Conservation (phyloP, 345 rosid species). For the Moricandia arvensis region DNA sequence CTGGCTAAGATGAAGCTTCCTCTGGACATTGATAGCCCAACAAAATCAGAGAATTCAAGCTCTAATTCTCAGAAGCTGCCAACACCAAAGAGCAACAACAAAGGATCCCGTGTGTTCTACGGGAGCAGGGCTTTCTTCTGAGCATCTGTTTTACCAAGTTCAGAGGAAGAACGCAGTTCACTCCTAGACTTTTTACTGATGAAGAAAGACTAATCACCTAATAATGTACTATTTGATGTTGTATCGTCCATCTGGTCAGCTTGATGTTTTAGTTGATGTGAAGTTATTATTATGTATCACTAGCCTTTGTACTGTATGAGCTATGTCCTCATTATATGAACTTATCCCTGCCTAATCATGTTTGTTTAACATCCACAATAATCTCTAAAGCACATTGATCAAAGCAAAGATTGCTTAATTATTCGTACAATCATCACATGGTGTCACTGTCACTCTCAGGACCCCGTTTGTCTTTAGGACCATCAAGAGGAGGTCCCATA, state of each 20-base stretch:
- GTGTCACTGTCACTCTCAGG: constrained; percentile 32
- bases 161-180: constrained; percentile 64
- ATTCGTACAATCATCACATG: constrained; percentile 17
- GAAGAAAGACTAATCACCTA: constrained; percentile 70
- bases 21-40: constrained; percentile 67
- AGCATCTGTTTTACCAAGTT: constrained; percentile 43
- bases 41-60: constrained; percentile 81
- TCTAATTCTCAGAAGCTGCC: constrained; percentile 67
- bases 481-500: constrained; percentile 25
- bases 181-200: constrained; percentile 51
- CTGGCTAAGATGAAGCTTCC: constrained; percentile 99
- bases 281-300: constrained; percentile 49
- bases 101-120: constrained; percentile 90
- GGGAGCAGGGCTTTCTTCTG: constrained; percentile 98
- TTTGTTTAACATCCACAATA: constrained; percentile 35
- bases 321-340: constrained; percentile 48
- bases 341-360: constrained; percentile 33
- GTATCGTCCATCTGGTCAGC: constrained; percentile 54
- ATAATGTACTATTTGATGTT: constrained; percentile 57
- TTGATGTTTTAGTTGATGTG: constrained; percentile 47
- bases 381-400: constrained; percentile 33
- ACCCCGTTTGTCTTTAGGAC: constrained; percentile 22
- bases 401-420: constrained; percentile 37
- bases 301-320: constrained; percentile 43
- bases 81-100: constrained; percentile 63